Evolutionary conservation across 2,329 filamentous ascomycete genomes (phyloP).

Genomic region (Zymoseptoria passerinii): DNA sequence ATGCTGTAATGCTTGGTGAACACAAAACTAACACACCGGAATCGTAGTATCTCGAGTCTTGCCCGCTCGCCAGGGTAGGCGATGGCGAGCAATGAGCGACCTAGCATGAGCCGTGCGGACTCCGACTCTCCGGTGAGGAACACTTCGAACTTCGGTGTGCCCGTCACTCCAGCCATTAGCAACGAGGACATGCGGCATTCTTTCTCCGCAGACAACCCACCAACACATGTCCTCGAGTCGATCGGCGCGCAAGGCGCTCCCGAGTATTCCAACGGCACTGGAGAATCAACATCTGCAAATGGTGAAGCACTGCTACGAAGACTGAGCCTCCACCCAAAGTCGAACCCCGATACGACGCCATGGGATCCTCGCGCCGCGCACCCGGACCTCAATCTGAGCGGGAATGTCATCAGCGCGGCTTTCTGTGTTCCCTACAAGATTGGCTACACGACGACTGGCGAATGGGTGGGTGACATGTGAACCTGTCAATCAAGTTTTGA

Average conservation of each 20-base stretch:
- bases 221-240: constrained; percentile 17
- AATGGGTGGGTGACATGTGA: constrained; percentile 43
- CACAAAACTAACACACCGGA: not conserved
- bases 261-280: constrained; percentile 1
- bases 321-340: constrained; percentile 39
- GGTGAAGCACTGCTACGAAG: constrained; percentile 46
- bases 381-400: constrained; percentile 50
- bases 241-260: constrained; percentile 8
- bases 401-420: constrained; percentile 55
- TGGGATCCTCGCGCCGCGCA: constrained; percentile 48
- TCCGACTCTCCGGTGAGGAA: not conserved
- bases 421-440: constrained; percentile 57
- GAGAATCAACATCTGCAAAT: constrained; percentile 35
- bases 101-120: constrained; percentile 8
- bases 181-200: constrained; percentile 11
- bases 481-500: not conserved
- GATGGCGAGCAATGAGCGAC: constrained; percentile 14
- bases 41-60: not conserved
- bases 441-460: constrained; percentile 42
- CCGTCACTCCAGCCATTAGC: constrained; percentile 22
- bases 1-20: not conserved
- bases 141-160: constrained; percentile 6
- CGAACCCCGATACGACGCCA: constrained; percentile 36
- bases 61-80: constrained; percentile 9
- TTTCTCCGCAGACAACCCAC: constrained; percentile 2